These are phyloP conservation scores for Penicillium sp. DNA, from an alignment of 2,329 filamentous ascomycete species.

Conservation along the genomic window DNA sequence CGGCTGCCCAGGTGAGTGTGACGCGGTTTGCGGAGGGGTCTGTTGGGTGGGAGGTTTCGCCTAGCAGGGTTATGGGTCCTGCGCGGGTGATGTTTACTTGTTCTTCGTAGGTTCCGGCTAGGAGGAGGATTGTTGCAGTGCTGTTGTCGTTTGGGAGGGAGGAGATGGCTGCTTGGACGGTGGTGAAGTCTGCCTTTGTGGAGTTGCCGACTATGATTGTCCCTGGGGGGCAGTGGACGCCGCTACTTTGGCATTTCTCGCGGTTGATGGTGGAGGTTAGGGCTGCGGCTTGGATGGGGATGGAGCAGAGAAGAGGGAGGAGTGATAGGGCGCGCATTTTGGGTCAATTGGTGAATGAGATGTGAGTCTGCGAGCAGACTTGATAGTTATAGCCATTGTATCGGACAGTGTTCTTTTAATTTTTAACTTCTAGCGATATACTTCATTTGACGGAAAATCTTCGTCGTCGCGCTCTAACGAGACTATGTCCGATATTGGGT, in stretches of 20 bases:
- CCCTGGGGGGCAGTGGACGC: conserved; percentile 30
- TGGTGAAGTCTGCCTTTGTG: conserved; percentile 33
- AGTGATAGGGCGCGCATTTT: conserved; percentile 3
- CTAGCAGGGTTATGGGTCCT: conserved; percentile 65
- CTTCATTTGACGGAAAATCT: conserved; percentile 12
- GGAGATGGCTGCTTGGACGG: conserved; percentile 54
- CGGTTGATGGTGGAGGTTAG: conserved; percentile 12
- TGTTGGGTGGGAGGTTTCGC: conserved; percentile 56
- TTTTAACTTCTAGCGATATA: too few relatives aligned
- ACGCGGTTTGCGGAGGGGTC: conserved; percentile 56
- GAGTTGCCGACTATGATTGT: conserved; percentile 33
- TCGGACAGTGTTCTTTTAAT: too few relatives aligned
- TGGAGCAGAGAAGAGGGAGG: conserved; percentile 6
- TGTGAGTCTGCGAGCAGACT: too few relatives aligned
- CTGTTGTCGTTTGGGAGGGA: conserved; percentile 52
- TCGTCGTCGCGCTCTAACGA: conserved; percentile 5
- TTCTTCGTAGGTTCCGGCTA: conserved; percentile 64
- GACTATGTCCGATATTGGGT: conserved; percentile 8
- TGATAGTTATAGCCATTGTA: too few relatives aligned
- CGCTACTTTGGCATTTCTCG: conserved; percentile 29
- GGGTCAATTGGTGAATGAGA: background rate
- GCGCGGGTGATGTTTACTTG: conserved; percentile 68
- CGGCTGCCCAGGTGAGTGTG: conserved; percentile 62
- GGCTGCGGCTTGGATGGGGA: conserved; percentile 8
- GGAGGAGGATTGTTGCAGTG: conserved; percentile 62